Conservation (phyloP, 768 basidiomycete genomes). For the Cubamyces lactineus region DNA sequence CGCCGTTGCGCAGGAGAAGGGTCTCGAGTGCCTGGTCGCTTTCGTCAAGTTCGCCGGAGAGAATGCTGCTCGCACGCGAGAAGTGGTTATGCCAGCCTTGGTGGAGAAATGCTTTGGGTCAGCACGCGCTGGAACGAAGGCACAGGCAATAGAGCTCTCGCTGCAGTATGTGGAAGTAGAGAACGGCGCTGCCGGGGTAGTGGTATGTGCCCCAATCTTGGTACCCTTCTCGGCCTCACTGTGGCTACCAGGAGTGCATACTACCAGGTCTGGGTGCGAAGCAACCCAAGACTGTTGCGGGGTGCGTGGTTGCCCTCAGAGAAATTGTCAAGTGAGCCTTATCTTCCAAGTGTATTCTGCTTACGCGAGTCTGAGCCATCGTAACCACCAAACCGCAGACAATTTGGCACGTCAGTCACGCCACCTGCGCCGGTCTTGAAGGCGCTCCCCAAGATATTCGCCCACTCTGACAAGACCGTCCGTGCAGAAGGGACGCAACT, state of each 20-base stretch:
- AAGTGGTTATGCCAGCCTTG: constrained; percentile 82
- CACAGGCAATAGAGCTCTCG: constrained; percentile 81
- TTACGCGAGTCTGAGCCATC: neutral
- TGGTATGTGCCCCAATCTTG: constrained; percentile 60
- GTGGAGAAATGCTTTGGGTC: constrained; percentile 98
- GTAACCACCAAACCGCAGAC: constrained; percentile 44
- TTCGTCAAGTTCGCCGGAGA: constrained; percentile 93
- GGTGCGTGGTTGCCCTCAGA: constrained; percentile 73
- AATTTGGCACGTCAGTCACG: constrained; percentile 77
- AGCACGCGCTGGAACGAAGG: constrained; percentile 86
- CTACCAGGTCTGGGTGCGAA: constrained; percentile 87
- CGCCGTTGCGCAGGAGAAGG: constrained; percentile 98
- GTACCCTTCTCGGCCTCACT: constrained; percentile 9
- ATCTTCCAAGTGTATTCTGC: too few species aligned
- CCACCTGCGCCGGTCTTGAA: constrained; percentile 84
- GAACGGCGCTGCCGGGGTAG: constrained; percentile 82
- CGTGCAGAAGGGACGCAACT: constrained; percentile 88
- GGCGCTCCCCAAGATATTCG: constrained; percentile 88
- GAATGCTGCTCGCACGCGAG: constrained; percentile 78
- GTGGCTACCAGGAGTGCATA: constrained; percentile 53
- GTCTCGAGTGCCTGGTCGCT: constrained; percentile 83
- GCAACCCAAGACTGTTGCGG: constrained; percentile 92
- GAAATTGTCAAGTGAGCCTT: constrained; percentile 79
- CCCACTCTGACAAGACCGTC: constrained; percentile 93
- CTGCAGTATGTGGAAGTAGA: constrained; percentile 94